These are phyloP conservation scores for Colletotrichum godetiae DNA, from an alignment of 2,329 filamentous ascomycete species.

Conservation along the genomic window DNA sequence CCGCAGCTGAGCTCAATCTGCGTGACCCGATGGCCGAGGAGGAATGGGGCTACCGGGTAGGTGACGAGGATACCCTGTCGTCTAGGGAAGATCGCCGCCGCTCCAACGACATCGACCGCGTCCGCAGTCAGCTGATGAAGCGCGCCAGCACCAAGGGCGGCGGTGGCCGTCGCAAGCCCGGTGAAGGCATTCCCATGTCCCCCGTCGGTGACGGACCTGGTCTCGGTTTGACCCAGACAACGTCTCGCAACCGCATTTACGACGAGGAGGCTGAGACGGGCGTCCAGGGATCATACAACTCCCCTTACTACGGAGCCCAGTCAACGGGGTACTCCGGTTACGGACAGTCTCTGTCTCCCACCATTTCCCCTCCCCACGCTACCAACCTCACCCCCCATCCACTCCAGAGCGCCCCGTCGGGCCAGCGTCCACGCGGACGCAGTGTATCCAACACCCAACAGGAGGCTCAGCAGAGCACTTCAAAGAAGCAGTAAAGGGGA, in stretches of 20 bases:
- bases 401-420: constrained; percentile 28
- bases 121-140: constrained; percentile 51
- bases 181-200: constrained; percentile 54
- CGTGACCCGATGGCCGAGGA: constrained; percentile 48
- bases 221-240: constrained; percentile 43
- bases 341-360: constrained; percentile 27
- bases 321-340: constrained; percentile 11
- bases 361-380: constrained; percentile 5
- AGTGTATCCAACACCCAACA: constrained; percentile 31
- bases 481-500: constrained; percentile 9
- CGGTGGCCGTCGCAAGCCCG: constrained; percentile 61
- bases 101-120: constrained; percentile 51
- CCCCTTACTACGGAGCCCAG: constrained; percentile 44
- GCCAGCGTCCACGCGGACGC: constrained; percentile 29
- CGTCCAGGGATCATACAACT: constrained; percentile 38
- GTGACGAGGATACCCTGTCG: constrained; percentile 49
- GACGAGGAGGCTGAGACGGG: constrained; percentile 57
- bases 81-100: constrained; percentile 48
- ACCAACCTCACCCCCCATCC: constrained; percentile 16
- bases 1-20: constrained; percentile 58
- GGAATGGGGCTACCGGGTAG: constrained; percentile 49
- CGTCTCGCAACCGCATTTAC: constrained; percentile 48
- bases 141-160: constrained; percentile 58
- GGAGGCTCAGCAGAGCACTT: not conserved
- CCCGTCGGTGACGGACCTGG: constrained; percentile 41